Conservation (phyloP, 352 stramenopile species). For the Phytophthora agathidicida region DNA sequence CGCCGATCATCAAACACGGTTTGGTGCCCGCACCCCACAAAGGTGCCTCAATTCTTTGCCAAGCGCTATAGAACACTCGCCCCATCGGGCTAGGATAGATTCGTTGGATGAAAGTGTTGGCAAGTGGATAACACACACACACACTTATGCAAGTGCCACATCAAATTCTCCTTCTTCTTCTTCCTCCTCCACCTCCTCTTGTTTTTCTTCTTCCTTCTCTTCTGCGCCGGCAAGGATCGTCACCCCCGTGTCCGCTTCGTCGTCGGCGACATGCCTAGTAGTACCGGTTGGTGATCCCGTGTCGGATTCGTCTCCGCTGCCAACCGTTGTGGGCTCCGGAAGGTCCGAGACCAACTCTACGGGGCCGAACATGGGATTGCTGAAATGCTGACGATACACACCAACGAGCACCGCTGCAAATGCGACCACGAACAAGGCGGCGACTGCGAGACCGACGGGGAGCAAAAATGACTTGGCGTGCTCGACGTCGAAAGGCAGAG, state of each 20-base stretch:
- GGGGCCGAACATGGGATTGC: conserved; percentile 31
- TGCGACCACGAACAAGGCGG: conserved; percentile 18
- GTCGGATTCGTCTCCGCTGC: background rate
- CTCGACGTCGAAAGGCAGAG: conserved; percentile 17
- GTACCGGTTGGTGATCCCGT: too few species aligned
- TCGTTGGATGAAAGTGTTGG: too few species aligned
- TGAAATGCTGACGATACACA: conserved; percentile 32
- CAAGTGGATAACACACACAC: too few species aligned
- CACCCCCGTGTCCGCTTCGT: conserved; percentile 17
- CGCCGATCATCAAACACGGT: too few species aligned
- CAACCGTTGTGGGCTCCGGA: conserved; percentile 26
- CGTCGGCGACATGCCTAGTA: conserved; percentile 8
- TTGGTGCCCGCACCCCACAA: too few species aligned
- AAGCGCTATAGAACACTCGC: too few species aligned
- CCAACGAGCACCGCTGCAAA: conserved; percentile 29
- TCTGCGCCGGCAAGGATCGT: conserved; percentile 11
- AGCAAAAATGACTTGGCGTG: conserved; percentile 11
- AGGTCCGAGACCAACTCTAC: conserved; percentile 38
- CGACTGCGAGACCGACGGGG: conserved; percentile 7
- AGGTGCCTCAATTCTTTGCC: too few species aligned
- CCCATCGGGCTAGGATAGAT: too few species aligned
- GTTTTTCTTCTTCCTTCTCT: conserved; percentile 19
- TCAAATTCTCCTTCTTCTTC: conserved; percentile 5
- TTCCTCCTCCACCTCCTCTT: conserved; percentile 20
- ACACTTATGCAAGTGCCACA: conserved; percentile 15